Base-by-base conservation (phyloP, 2,329 filamentous ascomycete species). In the Nectriaceae sp. region DNA sequence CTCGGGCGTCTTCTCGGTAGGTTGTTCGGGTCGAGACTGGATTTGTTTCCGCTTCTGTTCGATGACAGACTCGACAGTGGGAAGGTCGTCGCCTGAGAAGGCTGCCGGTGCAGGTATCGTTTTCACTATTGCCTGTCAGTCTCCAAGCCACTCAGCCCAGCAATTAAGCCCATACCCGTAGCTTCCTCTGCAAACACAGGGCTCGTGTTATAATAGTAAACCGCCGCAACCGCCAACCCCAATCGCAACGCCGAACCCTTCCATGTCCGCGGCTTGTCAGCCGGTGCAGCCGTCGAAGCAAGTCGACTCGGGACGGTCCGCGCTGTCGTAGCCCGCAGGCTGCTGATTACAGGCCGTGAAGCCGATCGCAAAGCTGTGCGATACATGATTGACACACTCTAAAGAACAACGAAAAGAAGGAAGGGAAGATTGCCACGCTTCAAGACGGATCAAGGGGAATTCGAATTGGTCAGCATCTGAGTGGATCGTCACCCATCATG, bases 191-290 rank as follows among this genome's bases (percentile, higher is more conserved):
- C 89, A 70, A 97, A 97, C 19, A 90, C 77, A 45, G 85, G 82
- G 64, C 87, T 93, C 6, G 91, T 97, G 75, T 91, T 96, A 71
- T 97, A 99, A 72, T 89, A 97, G 75, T 97, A 99, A 42, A 97
- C 74, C 39, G 87, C 84, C 18, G 80, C 90, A 50, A 76, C 78
- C 0, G 90, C 92, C 47, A 94, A 66, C 56, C 84, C 89, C 82
- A 90, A 87, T 75, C 93, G 82, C 62, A 82, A 68, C 4, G 78
- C 79, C 43, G 84, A 78, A 68, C 84, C 87, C 79, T 92, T 96
- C 89, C 90, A 96, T 67, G 85, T 88, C 68, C 90, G 77, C 62
- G 83, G 83, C 73, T 84, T 89, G 64, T 82, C 75, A 56, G 83
- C 77, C 3, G 87, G 68, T 11, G 66, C 51, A 5, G 72, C 65